These are phyloP conservation scores for Melanogaster broomeanus DNA, from an alignment of 768 basidiomycete genomes.

Conservation along the genomic window DNA sequence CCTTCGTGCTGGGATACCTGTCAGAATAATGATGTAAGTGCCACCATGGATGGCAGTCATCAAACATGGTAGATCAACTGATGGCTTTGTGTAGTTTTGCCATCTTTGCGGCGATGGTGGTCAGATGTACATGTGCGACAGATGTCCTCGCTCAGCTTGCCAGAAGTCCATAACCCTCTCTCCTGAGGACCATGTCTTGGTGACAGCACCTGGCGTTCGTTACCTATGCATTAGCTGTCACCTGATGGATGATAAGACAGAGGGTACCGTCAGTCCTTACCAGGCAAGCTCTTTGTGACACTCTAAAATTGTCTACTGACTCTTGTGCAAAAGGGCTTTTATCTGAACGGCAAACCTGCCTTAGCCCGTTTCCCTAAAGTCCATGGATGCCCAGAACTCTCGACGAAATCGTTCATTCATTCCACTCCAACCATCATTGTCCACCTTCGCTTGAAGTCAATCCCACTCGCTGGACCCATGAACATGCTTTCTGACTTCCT, in stretches of 20 bases:
- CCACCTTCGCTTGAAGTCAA: not conserved
- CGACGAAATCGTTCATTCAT: not conserved
- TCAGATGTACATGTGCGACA: not conserved
- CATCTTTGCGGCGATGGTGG: not conserved
- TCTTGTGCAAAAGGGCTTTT: not conserved
- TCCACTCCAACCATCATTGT: not conserved
- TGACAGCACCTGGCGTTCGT: not conserved
- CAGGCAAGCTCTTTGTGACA: too few relatives aligned
- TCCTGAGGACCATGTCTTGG: not conserved
- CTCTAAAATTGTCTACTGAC: too few relatives aligned
- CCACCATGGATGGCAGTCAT: too few relatives aligned
- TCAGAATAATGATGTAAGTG: too few relatives aligned
- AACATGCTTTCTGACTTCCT: not conserved
- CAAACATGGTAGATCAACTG: too few relatives aligned
- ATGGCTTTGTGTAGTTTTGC: too few relatives aligned
- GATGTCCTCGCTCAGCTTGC: not conserved
- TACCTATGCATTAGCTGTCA: not conserved
- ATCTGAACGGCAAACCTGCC: not conserved
- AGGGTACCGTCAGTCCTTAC: not conserved
- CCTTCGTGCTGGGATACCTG: too few relatives aligned
- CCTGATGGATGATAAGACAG: not conserved
- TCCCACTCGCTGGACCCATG: not conserved
- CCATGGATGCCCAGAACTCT: not conserved
- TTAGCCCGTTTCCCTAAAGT: not conserved
- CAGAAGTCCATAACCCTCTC: not conserved